Base-by-base conservation (phyloP, 108 stramenopile genomes). In the Bacterosira constricta region DNA sequence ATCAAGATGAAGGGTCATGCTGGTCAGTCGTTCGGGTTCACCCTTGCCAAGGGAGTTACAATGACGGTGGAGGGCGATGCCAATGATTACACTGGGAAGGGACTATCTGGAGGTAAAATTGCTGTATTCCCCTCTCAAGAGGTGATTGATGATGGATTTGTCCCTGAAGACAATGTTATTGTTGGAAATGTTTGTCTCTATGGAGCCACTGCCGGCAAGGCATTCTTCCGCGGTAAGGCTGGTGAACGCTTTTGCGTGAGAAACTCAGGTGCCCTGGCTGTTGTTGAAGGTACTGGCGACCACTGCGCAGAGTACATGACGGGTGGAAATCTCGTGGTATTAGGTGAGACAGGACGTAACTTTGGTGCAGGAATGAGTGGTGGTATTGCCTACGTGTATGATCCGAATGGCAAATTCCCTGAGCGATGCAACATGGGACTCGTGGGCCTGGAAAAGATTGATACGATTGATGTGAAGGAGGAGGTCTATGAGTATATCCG, bases 281-380 rank as follows among this genome's bases (percentile, higher is more conserved):
- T 99, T 36, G 96, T 97, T 26, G 98, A 99, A 71, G 98, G 98
- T 29, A 87, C 93, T 41, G 98, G 98, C 56, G 97, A 98, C 77
- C 98, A 99, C 77, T 96, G 97, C 31, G 95, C 93, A 50, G 98
- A 99, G 85, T 99, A 99, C 90, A 99, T 99, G 98, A 99, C 98
- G 26, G 97, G 97, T 45, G 97, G 97, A 56, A 64, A 85, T 39
- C 86, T 98, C 54, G 95, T 98, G 18, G 89, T 92, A 50, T 85
- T 98, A 42, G 98, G 97, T 41, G 83, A 87, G 31, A 97, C 97
- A 15, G 98, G 98, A 46, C 89, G 97, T 55, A 99, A 99, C 89
- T 97, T 97, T 77, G 97, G 94, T 67, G 98, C 98, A 26, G 98
- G 98, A 62, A 99, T 99, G 97, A 95, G 92, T 83, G 97, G 97